Percentiles rank a stretch among this genome's conserved stretches.
Conservation (phyloP, 768 basidiomycete species). For the Pleurotus giganteus region DNA sequence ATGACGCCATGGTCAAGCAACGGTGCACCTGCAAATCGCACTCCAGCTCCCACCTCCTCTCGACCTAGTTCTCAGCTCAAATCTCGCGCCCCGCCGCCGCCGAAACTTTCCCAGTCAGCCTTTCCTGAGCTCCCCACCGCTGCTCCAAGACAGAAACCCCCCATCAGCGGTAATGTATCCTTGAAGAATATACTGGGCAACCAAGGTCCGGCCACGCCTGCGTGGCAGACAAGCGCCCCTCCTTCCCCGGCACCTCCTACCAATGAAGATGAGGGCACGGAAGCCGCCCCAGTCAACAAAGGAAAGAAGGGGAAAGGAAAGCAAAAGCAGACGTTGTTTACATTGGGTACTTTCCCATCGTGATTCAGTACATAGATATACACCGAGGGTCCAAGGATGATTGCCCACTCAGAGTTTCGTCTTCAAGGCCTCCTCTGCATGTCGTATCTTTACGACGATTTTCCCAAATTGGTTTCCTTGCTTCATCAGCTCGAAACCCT, state of each 20-base stretch:
- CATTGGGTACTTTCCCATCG: constrained; percentile 46
- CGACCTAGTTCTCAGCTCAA: constrained; percentile 19
- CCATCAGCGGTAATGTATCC: constrained; percentile 62
- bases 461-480: constrained; percentile 76
- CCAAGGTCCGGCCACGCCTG: constrained; percentile 33
- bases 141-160: constrained; percentile 37
- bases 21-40: constrained; percentile 22
- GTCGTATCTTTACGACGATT: constrained; percentile 54
- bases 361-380: too few species aligned
- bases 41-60: constrained; percentile 19
- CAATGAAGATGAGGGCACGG: constrained; percentile 13
- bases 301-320: constrained; percentile 81
- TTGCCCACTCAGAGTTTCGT: background rate
- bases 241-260: constrained; percentile 9
- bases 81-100: constrained; percentile 27
- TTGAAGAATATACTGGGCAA: constrained; percentile 65
- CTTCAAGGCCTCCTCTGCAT: background rate
- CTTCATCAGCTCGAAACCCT: constrained; percentile 69
- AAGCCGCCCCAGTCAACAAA: constrained; percentile 28
- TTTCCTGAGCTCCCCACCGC: constrained; percentile 71
- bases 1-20: constrained; percentile 62
- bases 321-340: constrained; percentile 84
- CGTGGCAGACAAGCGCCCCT: constrained; percentile 35
- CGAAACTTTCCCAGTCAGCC: constrained; percentile 49
- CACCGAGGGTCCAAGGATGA: background rate